These are phyloP conservation scores for Ascochyta rabiei DNA, from an alignment of 2,329 filamentous ascomycete species.

Conservation along the genomic window DNA sequence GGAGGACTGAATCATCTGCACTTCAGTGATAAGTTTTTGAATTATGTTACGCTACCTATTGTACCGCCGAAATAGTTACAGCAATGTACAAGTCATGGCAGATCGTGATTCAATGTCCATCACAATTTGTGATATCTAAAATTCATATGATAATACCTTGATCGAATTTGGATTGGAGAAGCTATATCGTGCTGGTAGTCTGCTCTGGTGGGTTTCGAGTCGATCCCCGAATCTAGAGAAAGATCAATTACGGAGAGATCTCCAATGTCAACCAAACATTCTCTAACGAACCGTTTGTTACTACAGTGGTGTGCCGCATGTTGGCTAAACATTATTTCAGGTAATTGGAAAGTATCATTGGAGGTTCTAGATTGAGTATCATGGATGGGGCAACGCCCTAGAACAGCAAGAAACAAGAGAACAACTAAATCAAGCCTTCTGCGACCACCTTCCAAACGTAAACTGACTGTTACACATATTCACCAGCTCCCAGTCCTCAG, in stretches of 20 bases:
- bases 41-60: conserved; percentile 61
- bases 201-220: too few species aligned
- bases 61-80: conserved; percentile 52
- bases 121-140: too few species aligned
- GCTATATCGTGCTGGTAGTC: too few species aligned
- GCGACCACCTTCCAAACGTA: conserved; percentile 34
- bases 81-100: background rate
- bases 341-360: background rate
- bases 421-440: conserved; percentile 1
- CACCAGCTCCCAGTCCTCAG: conserved; percentile 43
- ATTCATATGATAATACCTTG: too few species aligned
- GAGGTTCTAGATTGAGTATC: background rate
- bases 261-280: too few species aligned
- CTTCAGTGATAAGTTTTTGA: conserved; percentile 56
- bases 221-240: too few species aligned
- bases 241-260: too few species aligned
- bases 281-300: too few species aligned
- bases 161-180: too few species aligned
- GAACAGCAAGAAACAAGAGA: background rate
- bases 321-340: background rate
- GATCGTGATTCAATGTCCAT: too few species aligned
- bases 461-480: conserved; percentile 47
- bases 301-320: background rate
- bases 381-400: background rate
- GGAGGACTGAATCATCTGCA: conserved; percentile 60